These are phyloP conservation scores for Candida broadrunensis DNA, from an alignment of 805 yeast genomes.

Conservation along the genomic window DNA sequence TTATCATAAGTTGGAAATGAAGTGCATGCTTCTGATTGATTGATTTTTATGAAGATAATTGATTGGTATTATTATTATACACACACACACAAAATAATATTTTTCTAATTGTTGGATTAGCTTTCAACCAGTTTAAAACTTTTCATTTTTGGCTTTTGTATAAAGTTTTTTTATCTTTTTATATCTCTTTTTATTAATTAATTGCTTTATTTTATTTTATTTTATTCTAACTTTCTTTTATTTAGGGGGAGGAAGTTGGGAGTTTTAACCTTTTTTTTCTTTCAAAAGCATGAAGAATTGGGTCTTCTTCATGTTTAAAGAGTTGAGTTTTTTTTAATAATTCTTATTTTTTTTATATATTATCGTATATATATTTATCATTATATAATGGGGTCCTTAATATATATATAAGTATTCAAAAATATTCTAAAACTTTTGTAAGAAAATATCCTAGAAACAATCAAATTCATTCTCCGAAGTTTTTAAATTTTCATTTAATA, in stretches of 20 bases:
- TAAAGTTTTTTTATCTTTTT: background rate
- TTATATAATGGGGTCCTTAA: constrained; percentile 8
- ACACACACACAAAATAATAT: too few species aligned
- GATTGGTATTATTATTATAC: too few species aligned
- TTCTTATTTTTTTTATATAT: constrained; percentile 1
- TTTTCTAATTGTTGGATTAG: too few species aligned
- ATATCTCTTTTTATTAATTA: background rate
- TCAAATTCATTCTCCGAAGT: constrained; percentile 31
- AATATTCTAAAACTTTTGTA: too few species aligned
- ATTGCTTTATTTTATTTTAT: too few species aligned
- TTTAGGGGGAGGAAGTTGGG: constrained; percentile 1
- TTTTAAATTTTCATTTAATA: constrained; percentile 22
- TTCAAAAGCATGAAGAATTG: background rate
- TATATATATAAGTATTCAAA: too few species aligned
- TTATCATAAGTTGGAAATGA: too few species aligned
- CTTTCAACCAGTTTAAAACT: too few species aligned
- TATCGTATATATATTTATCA: too few species aligned
- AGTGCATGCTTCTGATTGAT: too few species aligned
- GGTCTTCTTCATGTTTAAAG: background rate
- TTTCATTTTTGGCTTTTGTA: too few species aligned
- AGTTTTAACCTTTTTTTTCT: background rate
- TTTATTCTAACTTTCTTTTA: background rate
- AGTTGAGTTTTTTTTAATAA: background rate
- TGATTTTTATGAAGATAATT: too few species aligned
- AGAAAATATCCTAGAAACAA: constrained; percentile 24